Base-by-base conservation (phyloP, 2,329 filamentous ascomycete species). In the Ophiostoma sp. region DNA sequence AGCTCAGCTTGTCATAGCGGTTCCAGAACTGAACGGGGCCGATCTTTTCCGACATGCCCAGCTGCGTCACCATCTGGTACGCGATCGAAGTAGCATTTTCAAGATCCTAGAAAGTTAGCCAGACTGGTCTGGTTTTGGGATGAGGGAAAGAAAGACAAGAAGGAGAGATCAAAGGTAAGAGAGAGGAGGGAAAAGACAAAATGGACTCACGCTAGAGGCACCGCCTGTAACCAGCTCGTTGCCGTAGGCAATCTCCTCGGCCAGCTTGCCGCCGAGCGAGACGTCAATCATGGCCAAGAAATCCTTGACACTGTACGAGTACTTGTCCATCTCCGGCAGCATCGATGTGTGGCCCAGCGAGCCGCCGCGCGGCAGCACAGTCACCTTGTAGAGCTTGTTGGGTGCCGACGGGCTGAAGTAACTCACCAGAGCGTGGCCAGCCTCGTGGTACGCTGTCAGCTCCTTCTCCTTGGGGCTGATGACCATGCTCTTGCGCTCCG, bases 361-460 rank as follows among this genome's bases (percentile, higher is more conserved):
- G 74, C 89, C 88, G 11, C 95, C 95, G 74, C 96, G 89, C 67
- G 95, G 93, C 74, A 99, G 89, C 74, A 99, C 96, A 0, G 95
- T 99, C 65, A 97, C 93, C 80, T 99, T 99, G 84, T 99, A 97
- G 1, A 99, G 84, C 44, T 90, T 90, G 71, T 85, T 89, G 66
- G 89, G 86, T 49, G 86, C 87, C 70, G 90, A 88, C 71, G 83
- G 82, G 12, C 89, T 91, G 73, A 94, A 93, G 75, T 97, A 88
- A 68, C 90, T 89, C 69, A 97, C 92, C 16, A 99, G 85, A 8
- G 95, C 93, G 78, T 99, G 95, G 2, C 95, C 95, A 68, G 94
- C 96, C 80, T 99, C 95, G 80, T 99, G 95, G 79, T 99, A 99
- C 5, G 95, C 95, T 60, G 98, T 95, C 14, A 92, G 96, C 77